phyloP scores from a whole-genome alignment of 2,329 filamentous ascomycete species.

The Lecanosticta acicola region DNA sequence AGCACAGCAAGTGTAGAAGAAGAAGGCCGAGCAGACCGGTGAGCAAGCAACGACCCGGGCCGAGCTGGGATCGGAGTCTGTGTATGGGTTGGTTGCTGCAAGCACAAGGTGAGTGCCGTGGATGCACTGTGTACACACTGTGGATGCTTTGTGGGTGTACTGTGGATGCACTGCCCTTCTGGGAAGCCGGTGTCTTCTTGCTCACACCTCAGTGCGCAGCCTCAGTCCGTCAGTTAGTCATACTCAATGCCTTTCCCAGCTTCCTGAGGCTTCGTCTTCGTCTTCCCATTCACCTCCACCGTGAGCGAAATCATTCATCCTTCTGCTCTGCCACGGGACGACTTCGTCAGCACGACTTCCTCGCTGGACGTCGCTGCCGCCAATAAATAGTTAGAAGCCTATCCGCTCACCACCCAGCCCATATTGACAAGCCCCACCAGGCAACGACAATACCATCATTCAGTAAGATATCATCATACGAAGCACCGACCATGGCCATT shows the following conservation, averaged over 20 bases:
- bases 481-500: conserved; percentile 16
- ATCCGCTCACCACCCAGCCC: no score
- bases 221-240: not conserved
- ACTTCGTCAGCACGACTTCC: not conserved
- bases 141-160: no score
- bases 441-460: not conserved
- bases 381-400: no score
- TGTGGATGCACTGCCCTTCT: not conserved
- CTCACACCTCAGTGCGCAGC: not conserved
- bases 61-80: no score
- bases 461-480: not conserved
- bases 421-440: no score
- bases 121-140: no score
- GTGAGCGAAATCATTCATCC: not conserved
- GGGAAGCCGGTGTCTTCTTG: not conserved
- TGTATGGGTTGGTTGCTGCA: no score
- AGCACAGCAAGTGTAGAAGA: no score
- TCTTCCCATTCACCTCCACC: not conserved
- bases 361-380: not conserved
- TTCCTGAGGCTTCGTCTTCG: not conserved
- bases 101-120: no score
- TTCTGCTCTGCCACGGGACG: not conserved
- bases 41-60: no score
- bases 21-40: no score
- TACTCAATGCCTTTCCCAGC: not conserved